Evolutionary conservation across 1,139 yeast genomes (phyloP), one percentile per base, ranked within the genome.

Genomic region (Geotrichum armillariae): DNA sequence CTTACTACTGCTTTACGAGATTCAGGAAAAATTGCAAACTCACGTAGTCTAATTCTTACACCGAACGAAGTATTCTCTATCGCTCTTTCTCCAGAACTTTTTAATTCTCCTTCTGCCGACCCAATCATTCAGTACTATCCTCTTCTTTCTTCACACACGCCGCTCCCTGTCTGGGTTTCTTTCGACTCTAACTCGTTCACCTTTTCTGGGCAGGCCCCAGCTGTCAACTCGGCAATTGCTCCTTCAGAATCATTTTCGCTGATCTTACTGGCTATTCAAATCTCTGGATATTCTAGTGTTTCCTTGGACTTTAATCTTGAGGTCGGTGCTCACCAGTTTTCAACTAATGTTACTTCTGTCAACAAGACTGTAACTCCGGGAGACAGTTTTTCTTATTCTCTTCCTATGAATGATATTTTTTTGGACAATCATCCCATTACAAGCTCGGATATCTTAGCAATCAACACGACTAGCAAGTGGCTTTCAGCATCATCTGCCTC

Each of bases 201-300:
- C n/a, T 91, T 90, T 65, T 74, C 81, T 36, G 99, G 99, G 36
- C 82, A 83, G 1, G 93, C 96, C 0, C 99, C 99, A 3, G 72
- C 85, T 7, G 88, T 87, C 27, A 84, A 86, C 58, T 86, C 96
- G 1, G 75, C 78, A 11, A 83, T 87, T 60, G 99, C 99, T 1
- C 97, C 98, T 11, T 88, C 95, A 29, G 75, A 80, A 60, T 72
- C 75, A 46, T 93, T 82, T 64, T 78, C 80, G n/a, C 80, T 94
- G 56, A 75, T 81, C 47, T 76, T 91, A 58, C 80, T 90, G 52
- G 97, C 91, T 1, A 73, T 95, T 1, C 96, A 91, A 62, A 79
- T 80, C 61, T 69, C 70, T 25, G 96, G 95, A 1, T 91, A 69
- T 64, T 75, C 95, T 1, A 93, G 90, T 25, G 83, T 82, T 2